Evolutionary conservation across 2,329 filamentous ascomycete species (phyloP).

Genomic region (Trichoderma hamatum): DNA sequence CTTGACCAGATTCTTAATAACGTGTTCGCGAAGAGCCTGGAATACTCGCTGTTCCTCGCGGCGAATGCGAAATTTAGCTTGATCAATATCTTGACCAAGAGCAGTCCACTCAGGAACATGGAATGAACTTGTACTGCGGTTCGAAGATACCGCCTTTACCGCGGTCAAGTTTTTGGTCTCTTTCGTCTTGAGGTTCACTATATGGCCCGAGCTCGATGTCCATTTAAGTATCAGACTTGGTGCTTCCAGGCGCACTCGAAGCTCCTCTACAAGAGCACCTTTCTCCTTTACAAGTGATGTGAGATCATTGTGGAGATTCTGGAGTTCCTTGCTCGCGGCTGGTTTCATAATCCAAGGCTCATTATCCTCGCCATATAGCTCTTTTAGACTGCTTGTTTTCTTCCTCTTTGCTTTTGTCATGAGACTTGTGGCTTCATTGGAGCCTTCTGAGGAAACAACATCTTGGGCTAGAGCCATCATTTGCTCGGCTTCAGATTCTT

Average conservation of each 20-base stretch:
- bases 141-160: conserved; percentile 65
- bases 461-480: conserved; percentile 75
- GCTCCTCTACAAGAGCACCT: conserved; percentile 56
- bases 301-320: conserved; percentile 69
- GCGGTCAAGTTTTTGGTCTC: conserved; percentile 53
- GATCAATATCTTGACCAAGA: conserved; percentile 79
- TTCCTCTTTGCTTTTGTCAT: conserved; percentile 59
- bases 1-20: conserved; percentile 80
- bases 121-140: conserved; percentile 82
- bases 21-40: conserved; percentile 69
- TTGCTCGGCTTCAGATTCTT: conserved; percentile 71
- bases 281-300: conserved; percentile 64
- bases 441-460: conserved; percentile 68
- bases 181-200: conserved; percentile 86
- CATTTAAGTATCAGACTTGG: conserved; percentile 77
- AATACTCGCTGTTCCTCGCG: conserved; percentile 85
- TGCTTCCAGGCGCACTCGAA: conserved; percentile 65
- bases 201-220: conserved; percentile 84
- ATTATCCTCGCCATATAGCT: conserved; percentile 62
- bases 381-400: conserved; percentile 51
- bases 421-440: conserved; percentile 56
- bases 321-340: conserved; percentile 67
- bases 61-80: conserved; percentile 74
- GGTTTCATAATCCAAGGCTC: conserved; percentile 68
- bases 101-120: conserved; percentile 82